Conservation (phyloP, 2,329 filamentous ascomycete species). For the Akanthomyces uredinophilus region DNA sequence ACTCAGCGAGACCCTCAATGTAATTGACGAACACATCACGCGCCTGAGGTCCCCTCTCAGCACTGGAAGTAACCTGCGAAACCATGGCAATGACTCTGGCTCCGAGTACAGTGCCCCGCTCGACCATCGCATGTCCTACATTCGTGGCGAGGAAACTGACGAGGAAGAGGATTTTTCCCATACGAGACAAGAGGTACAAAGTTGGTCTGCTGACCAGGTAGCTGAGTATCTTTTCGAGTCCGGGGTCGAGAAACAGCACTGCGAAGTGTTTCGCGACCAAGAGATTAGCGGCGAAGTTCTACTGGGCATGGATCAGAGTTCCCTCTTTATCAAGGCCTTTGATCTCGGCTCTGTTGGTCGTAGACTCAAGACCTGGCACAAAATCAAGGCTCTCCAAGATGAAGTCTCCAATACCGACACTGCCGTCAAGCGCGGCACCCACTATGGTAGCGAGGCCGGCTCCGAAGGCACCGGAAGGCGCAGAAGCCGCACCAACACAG, state of each 20-base stretch:
- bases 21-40: constrained; percentile 96
- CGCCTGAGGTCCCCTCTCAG: constrained; percentile 61
- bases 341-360: constrained; percentile 87
- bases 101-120: constrained; percentile 84
- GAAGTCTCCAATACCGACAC: constrained; percentile 59
- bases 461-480: constrained; percentile 47
- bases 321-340: constrained; percentile 91
- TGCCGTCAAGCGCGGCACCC: constrained; percentile 47
- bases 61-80: constrained; percentile 41
- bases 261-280: constrained; percentile 90
- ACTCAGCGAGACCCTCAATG: constrained; percentile 89
- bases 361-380: constrained; percentile 91
- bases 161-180: constrained; percentile 80
- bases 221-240: constrained; percentile 82
- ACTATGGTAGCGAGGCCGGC: constrained; percentile 54
- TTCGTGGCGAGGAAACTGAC: constrained; percentile 90
- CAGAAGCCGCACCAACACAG: constrained; percentile 53
- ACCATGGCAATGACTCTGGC: constrained; percentile 66
- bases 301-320: constrained; percentile 90
- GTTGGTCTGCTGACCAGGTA: constrained; percentile 76
- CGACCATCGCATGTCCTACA: constrained; percentile 77
- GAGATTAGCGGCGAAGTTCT: constrained; percentile 94
- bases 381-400: constrained; percentile 86
- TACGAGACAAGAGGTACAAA: constrained; percentile 65
- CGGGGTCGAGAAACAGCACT: constrained; percentile 84